Percentiles rank a stretch among this genome's conserved stretches.
Conservation (phyloP, 2,329 filamentous ascomycete species). For the Exophiala lecanii-corni region DNA sequence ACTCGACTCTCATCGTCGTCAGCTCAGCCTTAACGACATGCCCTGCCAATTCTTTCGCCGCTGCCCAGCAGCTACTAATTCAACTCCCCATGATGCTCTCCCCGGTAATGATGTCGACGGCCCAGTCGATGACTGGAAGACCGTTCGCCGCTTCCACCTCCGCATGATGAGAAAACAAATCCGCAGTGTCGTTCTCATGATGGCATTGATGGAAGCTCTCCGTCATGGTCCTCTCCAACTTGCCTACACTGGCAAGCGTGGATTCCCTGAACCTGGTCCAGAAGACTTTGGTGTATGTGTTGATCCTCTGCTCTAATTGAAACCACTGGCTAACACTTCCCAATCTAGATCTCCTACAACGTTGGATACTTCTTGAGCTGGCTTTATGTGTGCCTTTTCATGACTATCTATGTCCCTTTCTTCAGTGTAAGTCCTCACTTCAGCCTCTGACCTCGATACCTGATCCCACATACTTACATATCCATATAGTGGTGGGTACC, state of each 20-base stretch:
- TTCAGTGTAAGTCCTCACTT: constrained; percentile 20
- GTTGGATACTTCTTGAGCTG: constrained; percentile 25
- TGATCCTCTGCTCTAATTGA: too few species aligned
- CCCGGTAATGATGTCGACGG: constrained; percentile 12
- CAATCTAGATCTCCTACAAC: constrained; percentile 23
- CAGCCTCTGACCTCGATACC: too few species aligned
- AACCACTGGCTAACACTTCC: too few species aligned
- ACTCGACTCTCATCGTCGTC: constrained; percentile 26
- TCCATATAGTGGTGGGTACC: constrained; percentile 25
- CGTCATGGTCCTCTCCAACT: constrained; percentile 23
- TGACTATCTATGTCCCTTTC: constrained; percentile 22
- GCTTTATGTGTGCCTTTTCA: constrained; percentile 25
- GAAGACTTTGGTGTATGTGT: constrained; percentile 25
- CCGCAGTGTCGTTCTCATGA: constrained; percentile 21
- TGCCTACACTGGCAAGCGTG: constrained; percentile 23
- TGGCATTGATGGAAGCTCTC: constrained; percentile 24
- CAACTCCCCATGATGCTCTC: constrained; percentile 4
- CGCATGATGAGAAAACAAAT: constrained; percentile 25
- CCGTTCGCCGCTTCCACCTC: constrained; percentile 22
- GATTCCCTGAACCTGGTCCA: constrained; percentile 15
- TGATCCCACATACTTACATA: not conserved
- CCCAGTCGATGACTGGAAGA: constrained; percentile 23
- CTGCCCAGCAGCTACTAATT: constrained; percentile 5
- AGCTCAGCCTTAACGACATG: constrained; percentile 21
- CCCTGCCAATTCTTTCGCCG: constrained; percentile 22